Base-by-base conservation (phyloP, 208 protist genomes). In the Wallacemonas sp. region DNA sequence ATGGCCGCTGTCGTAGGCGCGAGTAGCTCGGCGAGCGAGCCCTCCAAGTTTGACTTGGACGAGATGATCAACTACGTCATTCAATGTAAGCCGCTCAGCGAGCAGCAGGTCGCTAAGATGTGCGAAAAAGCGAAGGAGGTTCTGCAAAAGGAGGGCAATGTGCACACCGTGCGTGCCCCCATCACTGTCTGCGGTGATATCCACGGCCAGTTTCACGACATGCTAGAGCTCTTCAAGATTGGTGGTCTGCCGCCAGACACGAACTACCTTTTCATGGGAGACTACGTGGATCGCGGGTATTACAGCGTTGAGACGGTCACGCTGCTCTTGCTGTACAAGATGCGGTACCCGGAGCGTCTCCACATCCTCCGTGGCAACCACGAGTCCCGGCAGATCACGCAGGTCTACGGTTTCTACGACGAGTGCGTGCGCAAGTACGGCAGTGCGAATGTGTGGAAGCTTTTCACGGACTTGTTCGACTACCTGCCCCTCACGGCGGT, bases 401-500 rank as follows among this genome's bases (percentile, higher is more conserved):
- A 99, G 75, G 97, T 99, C 19, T 99, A 99, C 80, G 98, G 98
- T 28, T 99, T 99, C 77, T 99, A 99, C 75, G 98, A 99, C 53
- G 98, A 99, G 68, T 99, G 98, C 77, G 87, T 99, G 49, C 89
- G 96, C 33, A 99, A 99, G 79, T 99, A 99, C 70, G 98, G 97
- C 34, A 97, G 79, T 55, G 86, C 95, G 2, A 94, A 91, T 53
- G 95, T 99, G 22, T 99, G 98, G 98, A 98, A 97, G 65, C 53
- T 86, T 34, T 98, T 98, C 65, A 99, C 96, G 12, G 97, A 99
- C 58, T 78, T 99, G 9, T 99, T 99, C 76, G 98, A 99, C 70
- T 99, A 94, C 80, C 77, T 99, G 6, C 97, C 98, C n/a, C 73
- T 99, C 17, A 97, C 97, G 11, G 98, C 98, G 11, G 70, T 99